phyloP scores from a whole-genome alignment of 129 eudicot genomes.

The Artemisia argyi region DNA sequence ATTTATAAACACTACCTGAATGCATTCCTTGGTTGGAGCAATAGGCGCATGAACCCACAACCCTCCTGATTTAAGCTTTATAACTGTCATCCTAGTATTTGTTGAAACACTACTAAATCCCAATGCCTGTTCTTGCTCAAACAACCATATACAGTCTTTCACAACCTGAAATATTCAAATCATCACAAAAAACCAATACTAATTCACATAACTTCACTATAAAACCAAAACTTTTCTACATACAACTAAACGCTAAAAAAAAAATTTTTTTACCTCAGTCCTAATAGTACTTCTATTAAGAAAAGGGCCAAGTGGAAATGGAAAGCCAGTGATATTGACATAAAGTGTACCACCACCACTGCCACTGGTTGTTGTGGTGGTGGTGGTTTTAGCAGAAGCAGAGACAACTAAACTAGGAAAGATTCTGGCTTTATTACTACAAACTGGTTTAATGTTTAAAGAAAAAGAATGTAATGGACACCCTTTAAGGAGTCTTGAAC shows the following conservation, averaged over 20 bases:
- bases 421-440: constrained; percentile 21
- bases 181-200: constrained; percentile 10
- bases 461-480: constrained; percentile 35
- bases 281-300: constrained; percentile 84
- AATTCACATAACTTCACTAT: neutral
- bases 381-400: constrained; percentile 41
- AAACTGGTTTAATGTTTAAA: constrained; percentile 36
- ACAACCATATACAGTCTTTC: constrained; percentile 86
- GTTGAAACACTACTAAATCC: constrained; percentile 99
- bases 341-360: constrained; percentile 63
- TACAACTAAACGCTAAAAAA: constrained; percentile 11
- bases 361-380: constrained; percentile 15
- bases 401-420: constrained; percentile 46
- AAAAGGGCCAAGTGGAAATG: constrained; percentile 97
- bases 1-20: constrained; percentile 48
- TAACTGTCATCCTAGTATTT: constrained; percentile 93
- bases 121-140: constrained; percentile 98
- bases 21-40: constrained; percentile 95
- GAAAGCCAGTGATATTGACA: constrained; percentile 89
- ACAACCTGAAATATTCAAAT: constrained; percentile 51
- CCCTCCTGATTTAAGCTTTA: constrained; percentile 96
- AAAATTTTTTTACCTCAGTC: constrained; percentile 57
- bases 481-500: constrained; percentile 42
- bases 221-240: neutral
- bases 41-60: constrained; percentile 99